Evolutionary conservation across 495 filamentous ascomycete genomes (phyloP).

Genomic region (Lasiosphaeria miniovina): DNA sequence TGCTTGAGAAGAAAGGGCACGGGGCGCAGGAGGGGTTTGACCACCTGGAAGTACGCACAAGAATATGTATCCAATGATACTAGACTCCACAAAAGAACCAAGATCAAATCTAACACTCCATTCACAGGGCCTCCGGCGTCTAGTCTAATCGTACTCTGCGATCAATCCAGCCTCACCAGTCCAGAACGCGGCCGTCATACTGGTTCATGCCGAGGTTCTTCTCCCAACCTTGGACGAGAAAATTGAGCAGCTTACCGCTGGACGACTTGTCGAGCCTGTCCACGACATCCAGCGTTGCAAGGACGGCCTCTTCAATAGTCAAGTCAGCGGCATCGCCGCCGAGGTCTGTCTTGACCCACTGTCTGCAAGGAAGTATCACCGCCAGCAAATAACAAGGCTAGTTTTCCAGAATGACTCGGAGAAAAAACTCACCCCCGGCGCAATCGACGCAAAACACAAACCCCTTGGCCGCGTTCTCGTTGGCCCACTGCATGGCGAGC

Average conservation of each 20-base stretch:
- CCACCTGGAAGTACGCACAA: too few relatives aligned
- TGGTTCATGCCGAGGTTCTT: background rate
- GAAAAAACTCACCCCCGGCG: conserved; percentile 40
- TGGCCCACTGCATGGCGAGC: conserved; percentile 48
- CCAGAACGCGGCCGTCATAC: background rate
- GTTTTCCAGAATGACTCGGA: background rate
- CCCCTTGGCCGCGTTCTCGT: conserved; percentile 37
- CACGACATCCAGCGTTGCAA: conserved; percentile 21
- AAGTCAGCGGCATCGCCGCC: conserved; percentile 40
- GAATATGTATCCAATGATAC: too few relatives aligned
- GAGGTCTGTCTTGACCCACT: conserved; percentile 7
- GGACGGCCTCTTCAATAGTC: conserved; percentile 37
- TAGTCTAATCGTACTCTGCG: too few relatives aligned
- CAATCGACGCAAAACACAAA: conserved; percentile 46
- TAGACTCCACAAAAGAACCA: too few relatives aligned
- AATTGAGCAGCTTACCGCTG: background rate
- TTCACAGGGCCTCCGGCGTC: too few relatives aligned
- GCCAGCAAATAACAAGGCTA: background rate
- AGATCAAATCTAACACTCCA: too few relatives aligned
- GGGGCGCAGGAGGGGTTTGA: too few relatives aligned
- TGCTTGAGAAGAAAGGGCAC: too few relatives aligned
- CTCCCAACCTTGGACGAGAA: background rate
- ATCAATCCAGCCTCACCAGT: background rate
- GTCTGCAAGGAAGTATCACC: background rate
- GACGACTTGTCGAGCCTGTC: background rate